A percentile compares a stretch with the other conserved stretches of the same genome.
phyloP scores from a whole-genome alignment of 2,329 filamentous ascomycete genomes.

The Epichloe scottii region DNA sequence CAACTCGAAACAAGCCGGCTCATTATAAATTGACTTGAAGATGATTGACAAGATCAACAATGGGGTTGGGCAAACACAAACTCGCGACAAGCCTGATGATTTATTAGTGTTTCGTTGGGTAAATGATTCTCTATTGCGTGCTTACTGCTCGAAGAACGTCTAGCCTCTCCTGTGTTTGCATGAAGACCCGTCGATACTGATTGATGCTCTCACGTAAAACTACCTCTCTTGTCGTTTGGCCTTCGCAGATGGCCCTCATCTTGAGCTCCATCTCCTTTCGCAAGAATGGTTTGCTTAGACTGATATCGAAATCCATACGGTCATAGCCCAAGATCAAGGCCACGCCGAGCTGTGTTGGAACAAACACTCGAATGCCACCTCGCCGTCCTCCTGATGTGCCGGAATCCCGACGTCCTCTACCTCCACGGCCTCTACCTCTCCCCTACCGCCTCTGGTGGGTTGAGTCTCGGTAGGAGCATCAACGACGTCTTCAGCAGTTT shows the following conservation, averaged over 20 bases:
- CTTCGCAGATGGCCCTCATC: conserved; percentile 95
- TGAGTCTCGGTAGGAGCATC: conserved; percentile 15
- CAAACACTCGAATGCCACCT: conserved; percentile 64
- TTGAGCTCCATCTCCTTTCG: conserved; percentile 96
- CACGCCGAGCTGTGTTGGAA: conserved; percentile 82
- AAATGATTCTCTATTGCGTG: background rate
- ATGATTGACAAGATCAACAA: background rate
- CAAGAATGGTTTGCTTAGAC: conserved; percentile 87
- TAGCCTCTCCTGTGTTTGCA: conserved; percentile 67
- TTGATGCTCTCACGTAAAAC: conserved; percentile 75
- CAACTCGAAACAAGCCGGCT: no score
- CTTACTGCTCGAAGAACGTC: conserved; percentile 50
- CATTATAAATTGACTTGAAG: background rate
- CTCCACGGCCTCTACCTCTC: conserved; percentile 34
- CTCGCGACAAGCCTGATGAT: conserved; percentile 24
- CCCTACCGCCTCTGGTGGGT: conserved; percentile 30
- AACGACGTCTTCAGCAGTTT: conserved; percentile 26
- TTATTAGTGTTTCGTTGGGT: background rate
- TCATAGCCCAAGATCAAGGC: conserved; percentile 92
- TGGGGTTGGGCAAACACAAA: conserved; percentile 19
- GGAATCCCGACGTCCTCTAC: conserved; percentile 25
- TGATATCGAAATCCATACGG: conserved; percentile 83
- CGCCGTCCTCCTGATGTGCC: conserved; percentile 30
- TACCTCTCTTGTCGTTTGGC: conserved; percentile 57
- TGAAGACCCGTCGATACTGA: conserved; percentile 78